Evolutionary conservation across 805 yeast genomes (phyloP), one percentile per base, ranked within the genome.

Genomic region (Torulaspora franciscae): DNA sequence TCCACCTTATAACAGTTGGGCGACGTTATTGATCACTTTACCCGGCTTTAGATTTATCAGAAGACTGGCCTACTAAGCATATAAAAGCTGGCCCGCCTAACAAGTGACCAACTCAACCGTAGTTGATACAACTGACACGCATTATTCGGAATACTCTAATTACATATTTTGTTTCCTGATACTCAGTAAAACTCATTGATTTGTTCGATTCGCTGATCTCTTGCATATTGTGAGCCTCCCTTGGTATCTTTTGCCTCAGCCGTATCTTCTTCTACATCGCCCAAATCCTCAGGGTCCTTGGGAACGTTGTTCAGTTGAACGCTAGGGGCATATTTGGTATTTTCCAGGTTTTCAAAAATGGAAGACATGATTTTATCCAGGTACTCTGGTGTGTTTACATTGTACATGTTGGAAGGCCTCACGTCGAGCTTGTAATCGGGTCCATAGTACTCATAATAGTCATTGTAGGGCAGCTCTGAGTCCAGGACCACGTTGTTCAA

Each of bases 391-490:
- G 91, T 79, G 68, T 91, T 91, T 41, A 96, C 96, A 67, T 91
- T 91, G 70, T 85, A 86, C 98, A 91, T 91, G 68, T 91, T 91
- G 9, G 95, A 84, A 9, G 96, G 95, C 52, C 96, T 76, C 40
- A 91, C 99, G 62, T 91, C 96, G 48, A 91, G 75, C 65, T 88
- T 83, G 67, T 91, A 91, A 69, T 91, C 97, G 2, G 99, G 99
- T 0, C 97, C 98, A 66, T 85, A 91, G 70, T 91, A 91, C 68
- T 91, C 98, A 69, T 87, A 91, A 70, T 91, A 91, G 65, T 91
- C 98, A 65, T 91, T 90, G 72, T 88, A 90, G 3, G 97, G 97
- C 52, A 81, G 69, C 56, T 83, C 89, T 19, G 68, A 66, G 39
- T 81, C 83, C 48, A 85, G 72, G 52, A 82, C 72, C 6, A 68